A percentile compares a stretch with the other conserved stretches of the same genome.
Evolutionary conservation across 129 eudicot genomes (phyloP).

Genomic region (Scalesia atractyloides): DNA sequence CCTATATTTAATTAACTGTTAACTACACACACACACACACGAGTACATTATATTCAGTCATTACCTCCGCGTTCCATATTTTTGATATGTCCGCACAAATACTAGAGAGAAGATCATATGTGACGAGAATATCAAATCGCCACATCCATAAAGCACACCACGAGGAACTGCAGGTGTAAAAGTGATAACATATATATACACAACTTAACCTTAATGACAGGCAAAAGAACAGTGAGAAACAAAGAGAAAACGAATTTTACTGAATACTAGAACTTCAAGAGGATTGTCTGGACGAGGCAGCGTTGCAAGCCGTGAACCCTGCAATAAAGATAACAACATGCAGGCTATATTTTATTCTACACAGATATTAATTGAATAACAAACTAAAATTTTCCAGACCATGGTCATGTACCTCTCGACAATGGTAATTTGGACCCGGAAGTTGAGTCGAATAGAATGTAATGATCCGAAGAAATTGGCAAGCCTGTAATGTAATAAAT

Average conservation of each 20-base stretch:
- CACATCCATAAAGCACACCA: constrained; percentile 93
- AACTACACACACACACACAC: too few species aligned
- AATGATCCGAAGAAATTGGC: constrained; percentile 74
- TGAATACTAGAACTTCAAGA: constrained; percentile 61
- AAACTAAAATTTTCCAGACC: too few species aligned
- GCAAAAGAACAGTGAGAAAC: neutral
- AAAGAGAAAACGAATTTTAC: constrained; percentile 35
- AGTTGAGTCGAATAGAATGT: constrained; percentile 90
- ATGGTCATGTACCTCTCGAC: constrained; percentile 66
- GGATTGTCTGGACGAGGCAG: constrained; percentile 75
- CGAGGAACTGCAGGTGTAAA: constrained; percentile 62
- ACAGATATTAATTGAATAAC: too few species aligned
- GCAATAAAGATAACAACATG: neutral
- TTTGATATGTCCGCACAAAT: constrained; percentile 89
- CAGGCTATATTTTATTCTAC: too few species aligned
- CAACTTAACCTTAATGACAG: neutral
- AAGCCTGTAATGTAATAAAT: constrained; percentile 48
- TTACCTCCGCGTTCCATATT: constrained; percentile 88
- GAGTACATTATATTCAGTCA: neutral
- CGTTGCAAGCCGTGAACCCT: constrained; percentile 87
- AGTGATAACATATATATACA: constrained; percentile 4
- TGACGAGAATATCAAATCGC: constrained; percentile 88
- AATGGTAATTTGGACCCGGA: constrained; percentile 94
- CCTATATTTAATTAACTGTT: constrained; percentile 14
- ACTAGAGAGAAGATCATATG: constrained; percentile 94